Evolutionary conservation across 768 basidiomycete species (phyloP), one percentile per base, ranked within the genome.

Genomic region (Leccinum subgranulosum): DNA sequence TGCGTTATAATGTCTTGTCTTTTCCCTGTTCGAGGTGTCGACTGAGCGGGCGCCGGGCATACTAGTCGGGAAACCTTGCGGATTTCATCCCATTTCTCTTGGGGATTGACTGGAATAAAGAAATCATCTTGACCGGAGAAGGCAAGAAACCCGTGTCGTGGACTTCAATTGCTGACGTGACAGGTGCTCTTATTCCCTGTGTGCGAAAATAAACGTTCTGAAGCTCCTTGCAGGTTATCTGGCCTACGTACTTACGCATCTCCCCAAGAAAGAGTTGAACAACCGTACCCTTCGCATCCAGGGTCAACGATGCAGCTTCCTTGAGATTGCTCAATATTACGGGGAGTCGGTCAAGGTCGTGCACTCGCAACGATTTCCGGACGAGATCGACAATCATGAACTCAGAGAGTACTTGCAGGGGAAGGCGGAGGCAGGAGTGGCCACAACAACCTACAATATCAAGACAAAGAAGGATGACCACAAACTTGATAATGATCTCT

Each of bases 31-130:
- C 34, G 7, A 8, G 23, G 25, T 33, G 14, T 39, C 17, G 27
- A 14, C 49, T 58, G 47, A 58, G 5, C 19, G 47, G 15, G 7
- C 1, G n/a, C n/a, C 19, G 47, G 15, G 23, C 25, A 25, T 4
- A 19, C 36, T 14, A 72, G 64, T 27, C 43, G n/a, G 64, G 70
- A 23, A 34, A 61, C 33, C 48, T 72, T 46, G 54, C 54, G 41
- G 66, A 70, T 12, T 71, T 68, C 49, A 51, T 72, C 25, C 71
- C 71, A 14, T 62, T 59, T n/a, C 46, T 65, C 50, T 48, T 63
- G 39, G 66, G 63, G 21, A 56, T 53, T 15, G 58, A 63, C 15
- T 53, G 54, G 41, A 48, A 56, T 7, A 60, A 66, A 3, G 57
- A 65, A 54, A 53, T 60, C 3, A 54, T 50, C 25, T 51, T 73